Evolutionary conservation across 2,329 filamentous ascomycete species (phyloP).

Genomic region (Pochonia chlamydosporia): DNA sequence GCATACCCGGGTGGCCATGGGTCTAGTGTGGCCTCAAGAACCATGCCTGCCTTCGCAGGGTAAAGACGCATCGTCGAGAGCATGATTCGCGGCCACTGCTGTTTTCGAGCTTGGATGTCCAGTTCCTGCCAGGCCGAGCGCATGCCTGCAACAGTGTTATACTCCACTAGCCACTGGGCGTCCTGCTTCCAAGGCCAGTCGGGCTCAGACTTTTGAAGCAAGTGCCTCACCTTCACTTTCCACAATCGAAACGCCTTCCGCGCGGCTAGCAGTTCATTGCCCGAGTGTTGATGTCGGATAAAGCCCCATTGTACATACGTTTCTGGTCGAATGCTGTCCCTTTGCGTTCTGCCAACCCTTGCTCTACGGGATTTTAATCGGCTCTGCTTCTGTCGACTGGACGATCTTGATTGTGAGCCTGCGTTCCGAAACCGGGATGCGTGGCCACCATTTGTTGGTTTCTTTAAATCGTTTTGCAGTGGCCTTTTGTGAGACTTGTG

Average conservation of each 20-base stretch:
- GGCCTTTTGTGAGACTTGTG: no score
- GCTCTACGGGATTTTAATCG: not conserved
- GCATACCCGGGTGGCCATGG: constrained; percentile 31
- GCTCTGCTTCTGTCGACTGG: not conserved
- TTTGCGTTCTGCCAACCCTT: not conserved
- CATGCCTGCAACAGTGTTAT: constrained; percentile 24
- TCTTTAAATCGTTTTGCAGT: not conserved
- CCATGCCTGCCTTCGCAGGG: constrained; percentile 24
- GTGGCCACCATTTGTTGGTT: not conserved
- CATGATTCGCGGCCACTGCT: constrained; percentile 28
- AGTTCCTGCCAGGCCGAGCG: constrained; percentile 25
- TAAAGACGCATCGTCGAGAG: constrained; percentile 26
- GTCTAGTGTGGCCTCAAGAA: constrained; percentile 33
- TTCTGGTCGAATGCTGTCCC: not conserved
- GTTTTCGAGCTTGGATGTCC: constrained; percentile 17
- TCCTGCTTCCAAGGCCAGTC: constrained; percentile 20
- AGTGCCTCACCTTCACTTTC: constrained; percentile 20
- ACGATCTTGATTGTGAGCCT: not conserved
- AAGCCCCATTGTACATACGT: constrained; percentile 26
- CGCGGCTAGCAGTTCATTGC: constrained; percentile 15
- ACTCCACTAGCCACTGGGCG: constrained; percentile 24
- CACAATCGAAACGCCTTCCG: constrained; percentile 21
- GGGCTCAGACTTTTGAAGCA: constrained; percentile 10
- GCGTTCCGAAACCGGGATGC: not conserved
- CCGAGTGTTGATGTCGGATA: constrained; percentile 20